Percentiles rank a stretch among this genome's conserved stretches.
Conservation (phyloP, 441 rosid species). For the Viola pubescens region DNA sequence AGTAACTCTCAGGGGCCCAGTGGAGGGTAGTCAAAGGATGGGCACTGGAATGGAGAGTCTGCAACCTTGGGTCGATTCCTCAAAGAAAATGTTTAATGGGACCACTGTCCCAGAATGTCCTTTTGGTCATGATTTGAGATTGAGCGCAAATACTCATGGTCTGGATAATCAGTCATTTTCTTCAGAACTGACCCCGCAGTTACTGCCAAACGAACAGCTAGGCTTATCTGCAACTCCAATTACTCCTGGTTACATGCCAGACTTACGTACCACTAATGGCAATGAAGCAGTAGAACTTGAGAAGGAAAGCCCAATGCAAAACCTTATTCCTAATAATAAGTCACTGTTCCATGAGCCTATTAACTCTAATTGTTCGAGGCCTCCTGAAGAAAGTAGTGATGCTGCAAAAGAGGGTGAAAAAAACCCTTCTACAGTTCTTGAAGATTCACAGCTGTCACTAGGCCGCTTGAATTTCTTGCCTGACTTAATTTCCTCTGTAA, state of each 20-base stretch:
- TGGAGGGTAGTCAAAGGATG: constrained; percentile 45
- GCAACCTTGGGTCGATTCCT: constrained; percentile 41
- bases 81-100: constrained; percentile 49
- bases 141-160: constrained; percentile 27
- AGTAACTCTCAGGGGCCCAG: constrained; percentile 33
- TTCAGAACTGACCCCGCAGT: constrained; percentile 29
- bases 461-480: constrained; percentile 48
- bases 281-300: constrained; percentile 29
- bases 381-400: constrained; percentile 25
- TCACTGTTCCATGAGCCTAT: constrained; percentile 13
- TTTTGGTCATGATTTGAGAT: constrained; percentile 26
- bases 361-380: constrained; percentile 25
- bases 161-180: constrained; percentile 32
- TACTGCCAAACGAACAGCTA: constrained; percentile 28
- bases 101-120: constrained; percentile 36
- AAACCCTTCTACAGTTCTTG: constrained; percentile 29
- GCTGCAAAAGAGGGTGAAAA: constrained; percentile 27
- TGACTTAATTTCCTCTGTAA: constrained; percentile 60
- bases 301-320: constrained; percentile 27
- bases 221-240: constrained; percentile 30
- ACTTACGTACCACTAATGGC: constrained; percentile 20
- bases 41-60: constrained; percentile 48
- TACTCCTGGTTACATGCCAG: constrained; percentile 22
- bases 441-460: constrained; percentile 38
- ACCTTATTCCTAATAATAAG: constrained; percentile 19